Conservation (phyloP, 768 basidiomycete species). For the Mycena kentingensis region DNA sequence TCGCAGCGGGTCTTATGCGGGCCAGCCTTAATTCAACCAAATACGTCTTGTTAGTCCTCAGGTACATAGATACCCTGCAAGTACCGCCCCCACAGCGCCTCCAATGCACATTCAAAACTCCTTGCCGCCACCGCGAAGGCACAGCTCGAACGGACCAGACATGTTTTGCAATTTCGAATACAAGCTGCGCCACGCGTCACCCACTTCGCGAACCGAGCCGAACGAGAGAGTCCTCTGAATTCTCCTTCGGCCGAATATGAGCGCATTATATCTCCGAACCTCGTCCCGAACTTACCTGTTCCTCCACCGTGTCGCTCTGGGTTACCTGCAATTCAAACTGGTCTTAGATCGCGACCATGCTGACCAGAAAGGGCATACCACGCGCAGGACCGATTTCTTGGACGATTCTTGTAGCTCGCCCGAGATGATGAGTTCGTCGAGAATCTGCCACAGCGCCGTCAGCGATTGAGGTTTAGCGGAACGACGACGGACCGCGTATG, state of each 20-base stretch:
- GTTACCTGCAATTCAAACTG: conserved; percentile 62
- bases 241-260: conserved; percentile 51
- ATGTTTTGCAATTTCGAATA: too few species aligned
- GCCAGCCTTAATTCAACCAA: too few species aligned
- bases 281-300: conserved; percentile 43
- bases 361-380: conserved; percentile 40
- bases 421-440: conserved; percentile 82
- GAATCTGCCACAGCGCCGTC: conserved; percentile 44
- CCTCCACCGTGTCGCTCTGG: conserved; percentile 81
- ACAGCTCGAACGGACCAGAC: too few species aligned
- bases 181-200: conserved; percentile 28
- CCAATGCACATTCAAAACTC: not conserved
- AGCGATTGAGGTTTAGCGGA: not conserved
- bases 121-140: too few species aligned
- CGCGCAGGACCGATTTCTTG: conserved; percentile 69
- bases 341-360: not conserved
- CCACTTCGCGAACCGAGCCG: conserved; percentile 73
- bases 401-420: conserved; percentile 86
- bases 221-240: conserved; percentile 77
- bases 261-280: too few species aligned
- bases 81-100: not conserved
- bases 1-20: too few species aligned
- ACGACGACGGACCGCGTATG: conserved; percentile 59
- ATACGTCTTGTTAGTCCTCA: too few species aligned
- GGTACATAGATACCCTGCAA: not conserved